Evolutionary conservation across 495 filamentous ascomycete genomes (phyloP), one percentile per base, ranked within the genome.

Genomic region (Xylaria grammica): DNA sequence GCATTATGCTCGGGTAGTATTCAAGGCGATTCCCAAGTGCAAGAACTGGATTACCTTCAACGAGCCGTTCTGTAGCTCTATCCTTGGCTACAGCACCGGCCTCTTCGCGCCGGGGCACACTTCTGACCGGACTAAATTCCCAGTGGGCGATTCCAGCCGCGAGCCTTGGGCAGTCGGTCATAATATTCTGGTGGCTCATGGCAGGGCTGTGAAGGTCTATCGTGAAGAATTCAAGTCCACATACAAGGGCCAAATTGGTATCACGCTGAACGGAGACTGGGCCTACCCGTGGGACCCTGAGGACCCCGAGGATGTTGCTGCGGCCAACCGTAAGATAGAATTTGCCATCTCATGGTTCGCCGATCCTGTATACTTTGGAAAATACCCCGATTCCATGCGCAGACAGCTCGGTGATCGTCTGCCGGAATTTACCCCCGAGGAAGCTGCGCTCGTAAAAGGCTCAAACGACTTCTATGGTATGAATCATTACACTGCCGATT

Each of bases 401-500:
- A 87, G 88, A 74, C 89, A 91, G 74, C 84, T 92, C 10, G 89
- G 90, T 40, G 77, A 87, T 69, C 84, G 89, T 6, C 81, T 93
- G 53, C 90, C 89, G 15, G 78, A 80, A 19, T 91, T 87, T 75
- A 87, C 87, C 0, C 64, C 80, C 24, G 86, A 91, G 66, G 90
- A 92, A 67, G 71, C 83, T 8, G 86, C 85, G 3, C 81, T 92
- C 8, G 86, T 92, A 46, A 82, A 89, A 55, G 90, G 89, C 44
- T 90, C 87, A 73, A 92, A 91, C 72, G 89, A 92, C 77, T 92
- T 92, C 74, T 91, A 92, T 76, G 89, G 90, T 66, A 91, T 92
- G 89, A 92, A 92, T 81, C 89, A 91, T 80, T 92, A 93, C 81
- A 91, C 90, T 59, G 87, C 89, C 69, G 90, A 91, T 82, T 93